Percentiles rank a stretch among this genome's conserved stretches.
These are phyloP conservation scores for Pleurotus sapidus DNA, from an alignment of 768 basidiomycete species.

Conservation along the genomic window DNA sequence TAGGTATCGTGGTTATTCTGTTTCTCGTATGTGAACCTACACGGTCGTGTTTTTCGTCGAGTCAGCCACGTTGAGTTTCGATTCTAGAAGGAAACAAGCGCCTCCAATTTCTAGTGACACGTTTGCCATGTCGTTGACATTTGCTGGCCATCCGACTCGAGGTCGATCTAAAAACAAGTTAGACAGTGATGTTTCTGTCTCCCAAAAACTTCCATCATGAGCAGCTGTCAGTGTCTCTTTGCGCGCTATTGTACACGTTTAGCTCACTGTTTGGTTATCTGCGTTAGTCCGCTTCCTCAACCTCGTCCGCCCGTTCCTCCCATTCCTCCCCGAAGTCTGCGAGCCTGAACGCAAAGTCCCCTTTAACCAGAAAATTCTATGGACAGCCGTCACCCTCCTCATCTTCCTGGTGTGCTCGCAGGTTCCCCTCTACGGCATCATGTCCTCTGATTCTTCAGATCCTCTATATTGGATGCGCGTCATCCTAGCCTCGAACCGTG, in stretches of 20 bases:
- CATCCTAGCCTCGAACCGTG: conserved; percentile 97
- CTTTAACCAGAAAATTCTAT: conserved; percentile 97
- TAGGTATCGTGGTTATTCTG: too few species aligned
- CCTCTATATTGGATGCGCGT: conserved; percentile 99
- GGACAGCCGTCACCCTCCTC: conserved; percentile 98
- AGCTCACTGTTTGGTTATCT: neutral
- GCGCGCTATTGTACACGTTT: conserved; percentile 10
- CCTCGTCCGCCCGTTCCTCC: conserved; percentile 97
- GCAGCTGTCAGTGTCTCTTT: conserved; percentile 61
- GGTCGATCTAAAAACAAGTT: neutral
- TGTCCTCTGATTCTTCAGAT: conserved; percentile 98
- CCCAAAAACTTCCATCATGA: conserved; percentile 49
- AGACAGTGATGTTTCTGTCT: conserved; percentile 13
- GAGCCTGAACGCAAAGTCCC: conserved; percentile 98
- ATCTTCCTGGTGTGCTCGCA: conserved; percentile 99
- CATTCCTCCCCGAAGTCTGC: conserved; percentile 94
- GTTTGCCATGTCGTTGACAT: neutral
- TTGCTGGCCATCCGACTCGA: neutral
- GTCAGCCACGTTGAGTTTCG: too few species aligned
- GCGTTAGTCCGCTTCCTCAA: conserved; percentile 91
- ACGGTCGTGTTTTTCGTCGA: too few species aligned
- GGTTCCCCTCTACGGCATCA: conserved; percentile 98
- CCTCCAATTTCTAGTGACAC: too few species aligned
- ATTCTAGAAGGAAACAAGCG: neutral
- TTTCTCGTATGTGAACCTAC: too few species aligned